Conservation (phyloP, 2,329 filamentous ascomycete species). For the Neoscytalidium dimidiatum region DNA sequence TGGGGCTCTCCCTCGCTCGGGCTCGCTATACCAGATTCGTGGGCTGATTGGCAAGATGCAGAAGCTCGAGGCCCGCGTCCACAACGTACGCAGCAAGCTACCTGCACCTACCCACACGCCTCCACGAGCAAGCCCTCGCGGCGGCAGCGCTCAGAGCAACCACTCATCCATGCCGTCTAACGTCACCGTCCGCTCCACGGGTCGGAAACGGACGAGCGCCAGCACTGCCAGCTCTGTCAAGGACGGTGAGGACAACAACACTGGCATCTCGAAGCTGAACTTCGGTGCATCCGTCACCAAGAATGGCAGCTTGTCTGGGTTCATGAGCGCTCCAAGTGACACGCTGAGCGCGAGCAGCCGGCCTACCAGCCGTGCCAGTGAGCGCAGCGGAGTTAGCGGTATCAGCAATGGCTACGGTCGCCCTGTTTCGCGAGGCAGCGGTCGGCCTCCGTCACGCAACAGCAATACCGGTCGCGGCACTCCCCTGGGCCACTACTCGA, state of each 20-base stretch:
- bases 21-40: slow-evolving; percentile 88
- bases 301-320: not conserved
- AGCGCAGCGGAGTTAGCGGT: slow-evolving; percentile 55
- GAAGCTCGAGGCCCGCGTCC: slow-evolving; percentile 88
- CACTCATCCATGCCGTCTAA: slow-evolving; percentile 53
- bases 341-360: slow-evolving; percentile 50
- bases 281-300: slow-evolving; percentile 6
- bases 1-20: slow-evolving; percentile 62
- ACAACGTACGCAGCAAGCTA: slow-evolving; percentile 86
- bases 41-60: slow-evolving; percentile 96
- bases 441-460: slow-evolving; percentile 6
- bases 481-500: slow-evolving; percentile 8
- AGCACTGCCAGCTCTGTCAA: slow-evolving; percentile 45
- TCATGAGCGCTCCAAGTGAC: slow-evolving; percentile 36
- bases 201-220: slow-evolving; percentile 64
- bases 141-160: slow-evolving; percentile 50
- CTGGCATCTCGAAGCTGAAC: slow-evolving; percentile 30
- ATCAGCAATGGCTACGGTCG: slow-evolving; percentile 24
- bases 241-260: slow-evolving; percentile 22
- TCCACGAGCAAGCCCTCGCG: slow-evolving; percentile 76
- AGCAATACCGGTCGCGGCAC: slow-evolving; percentile 1
- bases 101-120: slow-evolving; percentile 79
- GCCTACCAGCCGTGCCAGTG: slow-evolving; percentile 67
- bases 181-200: slow-evolving; percentile 58
- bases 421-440: slow-evolving; percentile 10